Evolutionary conservation across 2,329 filamentous ascomycete species (phyloP).

Genomic region (Aschersonia sp.): DNA sequence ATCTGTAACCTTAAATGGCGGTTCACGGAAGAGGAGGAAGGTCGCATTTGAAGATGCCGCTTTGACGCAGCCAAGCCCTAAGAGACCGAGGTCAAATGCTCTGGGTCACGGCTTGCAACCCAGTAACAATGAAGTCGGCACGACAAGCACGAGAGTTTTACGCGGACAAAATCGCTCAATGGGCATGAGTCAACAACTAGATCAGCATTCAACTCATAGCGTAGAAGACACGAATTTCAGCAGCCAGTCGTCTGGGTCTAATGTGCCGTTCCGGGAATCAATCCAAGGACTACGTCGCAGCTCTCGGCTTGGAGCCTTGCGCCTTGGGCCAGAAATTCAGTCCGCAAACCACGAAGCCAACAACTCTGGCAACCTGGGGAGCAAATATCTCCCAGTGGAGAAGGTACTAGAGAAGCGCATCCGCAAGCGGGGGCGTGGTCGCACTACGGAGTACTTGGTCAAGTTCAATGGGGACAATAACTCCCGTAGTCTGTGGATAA

Average conservation of each 20-base stretch:
- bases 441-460: conserved; percentile 3
- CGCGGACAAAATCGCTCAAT: not conserved
- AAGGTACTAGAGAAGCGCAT: conserved; percentile 2
- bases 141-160: not conserved
- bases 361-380: not conserved
- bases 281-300: conserved; percentile 2
- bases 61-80: not conserved
- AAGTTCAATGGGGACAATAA: not conserved
- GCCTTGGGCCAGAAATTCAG: not conserved
- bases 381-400: not conserved
- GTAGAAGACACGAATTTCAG: not conserved
- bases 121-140: not conserved
- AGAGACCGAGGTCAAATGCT: conserved; percentile 2
- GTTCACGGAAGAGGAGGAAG: conserved; percentile 1
- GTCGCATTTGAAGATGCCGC: not conserved
- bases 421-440: conserved; percentile 2
- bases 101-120: not conserved
- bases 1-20: not conserved
- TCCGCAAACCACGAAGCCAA: not conserved
- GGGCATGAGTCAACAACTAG: not conserved
- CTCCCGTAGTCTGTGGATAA: not conserved
- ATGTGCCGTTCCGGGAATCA: not conserved
- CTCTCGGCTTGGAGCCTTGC: not conserved
- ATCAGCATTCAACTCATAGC: not conserved
- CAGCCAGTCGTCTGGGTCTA: not conserved